Conservation (phyloP, 2,329 filamentous ascomycete species). For the Esteya vermicola region DNA sequence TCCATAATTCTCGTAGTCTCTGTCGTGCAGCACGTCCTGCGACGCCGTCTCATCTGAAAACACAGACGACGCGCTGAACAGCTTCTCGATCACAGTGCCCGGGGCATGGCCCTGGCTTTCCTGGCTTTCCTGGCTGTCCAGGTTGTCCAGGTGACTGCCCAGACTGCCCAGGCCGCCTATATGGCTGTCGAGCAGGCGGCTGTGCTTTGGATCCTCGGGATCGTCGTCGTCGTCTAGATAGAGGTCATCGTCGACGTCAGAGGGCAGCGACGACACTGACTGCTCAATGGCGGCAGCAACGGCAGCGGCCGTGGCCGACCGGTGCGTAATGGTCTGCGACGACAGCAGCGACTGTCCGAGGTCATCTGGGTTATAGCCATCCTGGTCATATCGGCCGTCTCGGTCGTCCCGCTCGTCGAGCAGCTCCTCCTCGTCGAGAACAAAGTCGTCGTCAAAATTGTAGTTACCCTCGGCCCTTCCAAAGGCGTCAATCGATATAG, state of each 20-base stretch:
- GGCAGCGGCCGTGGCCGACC: too few species aligned
- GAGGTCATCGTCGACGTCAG: slow-evolving; percentile 6
- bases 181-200: too few species aligned
- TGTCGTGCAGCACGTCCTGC: slow-evolving; percentile 2
- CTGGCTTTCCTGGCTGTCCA: too few species aligned
- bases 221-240: slow-evolving; percentile 4
- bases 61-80: slow-evolving; percentile 31
- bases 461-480: slow-evolving; percentile 45
- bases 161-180: too few species aligned
- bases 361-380: too few species aligned
- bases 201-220: background rate
- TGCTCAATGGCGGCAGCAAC: slow-evolving; percentile 5
- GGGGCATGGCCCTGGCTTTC: too few species aligned
- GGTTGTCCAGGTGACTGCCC: too few species aligned
- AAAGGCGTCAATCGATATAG: slow-evolving; percentile 79
- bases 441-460: slow-evolving; percentile 50
- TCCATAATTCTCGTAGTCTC: too few species aligned
- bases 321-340: too few species aligned
- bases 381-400: too few species aligned
- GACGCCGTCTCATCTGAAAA: slow-evolving; percentile 24
- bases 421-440: slow-evolving; percentile 27
- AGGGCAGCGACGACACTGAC: slow-evolving; percentile 10
- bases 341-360: too few species aligned
- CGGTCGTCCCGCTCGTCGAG: slow-evolving; percentile 10
- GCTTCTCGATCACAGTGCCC: slow-evolving; percentile 24